Evolutionary conservation across 2,329 filamentous ascomycete genomes (phyloP).

Genomic region (Aspergillus tamarii): DNA sequence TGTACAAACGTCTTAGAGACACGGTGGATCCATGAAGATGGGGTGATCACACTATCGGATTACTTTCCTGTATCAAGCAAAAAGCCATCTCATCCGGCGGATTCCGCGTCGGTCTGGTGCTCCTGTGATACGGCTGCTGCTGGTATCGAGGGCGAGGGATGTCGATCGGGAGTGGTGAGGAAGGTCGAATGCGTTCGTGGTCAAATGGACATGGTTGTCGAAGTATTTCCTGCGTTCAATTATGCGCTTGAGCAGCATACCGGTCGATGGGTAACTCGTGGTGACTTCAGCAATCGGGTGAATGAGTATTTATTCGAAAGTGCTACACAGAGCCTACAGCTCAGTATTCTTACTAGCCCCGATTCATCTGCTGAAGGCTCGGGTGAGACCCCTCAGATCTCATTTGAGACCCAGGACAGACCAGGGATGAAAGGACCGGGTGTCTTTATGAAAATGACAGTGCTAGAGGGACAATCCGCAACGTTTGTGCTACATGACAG

Average conservation of each 20-base stretch:
- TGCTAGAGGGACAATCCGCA: not conserved
- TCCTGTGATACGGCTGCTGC: not conserved
- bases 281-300: too few species aligned
- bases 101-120: not conserved
- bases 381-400: not conserved
- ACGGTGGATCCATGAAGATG: not conserved
- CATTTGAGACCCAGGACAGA: not conserved
- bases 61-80: not conserved
- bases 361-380: not conserved
- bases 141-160: not conserved
- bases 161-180: not conserved
- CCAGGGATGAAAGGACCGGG: not conserved
- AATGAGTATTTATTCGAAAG: not conserved
- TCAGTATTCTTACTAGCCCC: not conserved
- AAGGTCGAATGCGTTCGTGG: not conserved
- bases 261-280: not conserved
- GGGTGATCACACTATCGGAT: not conserved
- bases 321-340: not conserved
- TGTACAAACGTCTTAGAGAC: not conserved
- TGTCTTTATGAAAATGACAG: not conserved
- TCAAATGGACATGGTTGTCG: not conserved
- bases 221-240: not conserved
- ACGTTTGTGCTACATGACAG: not conserved
- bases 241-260: not conserved
- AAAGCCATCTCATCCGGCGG: not conserved